A percentile compares a stretch with the other conserved stretches of the same genome.
phyloP scores from a whole-genome alignment of 805 yeast species.

The Zygoascus flipseniorum region DNA sequence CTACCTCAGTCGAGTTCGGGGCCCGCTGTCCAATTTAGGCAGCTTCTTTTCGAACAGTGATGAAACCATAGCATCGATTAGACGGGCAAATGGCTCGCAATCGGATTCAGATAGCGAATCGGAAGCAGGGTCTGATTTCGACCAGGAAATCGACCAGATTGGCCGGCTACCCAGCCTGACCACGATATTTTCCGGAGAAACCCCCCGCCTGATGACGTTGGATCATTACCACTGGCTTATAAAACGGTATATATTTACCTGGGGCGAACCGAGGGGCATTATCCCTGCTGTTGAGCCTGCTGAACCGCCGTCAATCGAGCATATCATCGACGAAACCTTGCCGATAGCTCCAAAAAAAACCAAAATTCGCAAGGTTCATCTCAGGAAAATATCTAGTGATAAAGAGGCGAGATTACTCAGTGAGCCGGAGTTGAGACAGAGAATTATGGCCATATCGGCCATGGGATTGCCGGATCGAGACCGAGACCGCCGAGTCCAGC shows the following conservation, averaged over 20 bases:
- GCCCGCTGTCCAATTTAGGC: background rate
- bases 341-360: background rate
- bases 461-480: constrained; percentile 27
- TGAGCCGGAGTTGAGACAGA: constrained; percentile 19
- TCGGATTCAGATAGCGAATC: constrained; percentile 25
- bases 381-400: constrained; percentile 1
- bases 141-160: constrained; percentile 25
- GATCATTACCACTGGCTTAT: constrained; percentile 19
- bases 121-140: constrained; percentile 28
- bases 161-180: constrained; percentile 14
- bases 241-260: constrained; percentile 19
- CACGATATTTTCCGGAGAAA: constrained; percentile 8
- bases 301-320: constrained; percentile 42
- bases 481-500: constrained; percentile 27
- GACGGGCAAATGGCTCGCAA: background rate
- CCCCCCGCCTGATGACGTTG: constrained; percentile 12
- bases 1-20: background rate
- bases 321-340: constrained; percentile 30
- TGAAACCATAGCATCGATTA: background rate
- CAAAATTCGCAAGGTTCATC: background rate
- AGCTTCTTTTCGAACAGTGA: background rate
- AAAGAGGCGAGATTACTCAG: background rate
- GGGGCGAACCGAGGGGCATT: constrained; percentile 50
- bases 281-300: constrained; percentile 40
- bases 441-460: constrained; percentile 24